These are phyloP conservation scores for Melocanna baccifera DNA, from an alignment of 176 grass and related monocot genomes.

Conservation along the genomic window DNA sequence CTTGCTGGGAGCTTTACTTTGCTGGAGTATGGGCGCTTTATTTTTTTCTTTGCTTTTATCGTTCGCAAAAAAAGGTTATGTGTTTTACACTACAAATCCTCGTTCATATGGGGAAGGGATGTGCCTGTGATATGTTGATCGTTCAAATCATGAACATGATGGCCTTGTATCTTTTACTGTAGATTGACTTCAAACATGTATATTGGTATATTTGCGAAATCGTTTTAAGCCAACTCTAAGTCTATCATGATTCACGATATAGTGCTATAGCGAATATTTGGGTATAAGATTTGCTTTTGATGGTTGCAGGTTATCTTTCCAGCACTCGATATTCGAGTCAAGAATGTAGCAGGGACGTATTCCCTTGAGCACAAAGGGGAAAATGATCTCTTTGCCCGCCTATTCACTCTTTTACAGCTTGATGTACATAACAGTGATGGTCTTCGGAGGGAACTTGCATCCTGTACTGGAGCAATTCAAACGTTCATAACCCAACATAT, in stretches of 20 bases:
- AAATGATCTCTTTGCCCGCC: slow-evolving; percentile 60
- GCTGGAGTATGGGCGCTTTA: background rate
- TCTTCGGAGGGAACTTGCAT: slow-evolving; percentile 70
- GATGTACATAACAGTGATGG: slow-evolving; percentile 46
- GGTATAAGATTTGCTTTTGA: slow-evolving; percentile 2
- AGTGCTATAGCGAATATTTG: background rate
- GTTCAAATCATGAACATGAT: background rate
- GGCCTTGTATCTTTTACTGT: background rate
- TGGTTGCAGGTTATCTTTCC: slow-evolving; percentile 78
- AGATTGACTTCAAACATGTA: background rate
- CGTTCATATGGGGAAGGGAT: background rate
- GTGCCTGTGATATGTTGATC: background rate
- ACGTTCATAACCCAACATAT: slow-evolving; percentile 78
- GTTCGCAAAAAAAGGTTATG: background rate
- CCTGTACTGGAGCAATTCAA: slow-evolving; percentile 68
- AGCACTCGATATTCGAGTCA: slow-evolving; percentile 84
- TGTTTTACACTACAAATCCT: background rate
- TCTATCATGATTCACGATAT: background rate
- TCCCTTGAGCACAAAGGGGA: slow-evolving; percentile 85
- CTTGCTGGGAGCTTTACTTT: background rate
- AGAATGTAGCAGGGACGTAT: slow-evolving; percentile 87
- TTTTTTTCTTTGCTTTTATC: background rate
- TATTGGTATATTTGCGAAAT: background rate
- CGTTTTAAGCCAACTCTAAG: background rate
- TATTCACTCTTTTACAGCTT: slow-evolving; percentile 52